Conservation (phyloP, 2,329 filamentous ascomycete species). For the Epichloe coenophiala region DNA sequence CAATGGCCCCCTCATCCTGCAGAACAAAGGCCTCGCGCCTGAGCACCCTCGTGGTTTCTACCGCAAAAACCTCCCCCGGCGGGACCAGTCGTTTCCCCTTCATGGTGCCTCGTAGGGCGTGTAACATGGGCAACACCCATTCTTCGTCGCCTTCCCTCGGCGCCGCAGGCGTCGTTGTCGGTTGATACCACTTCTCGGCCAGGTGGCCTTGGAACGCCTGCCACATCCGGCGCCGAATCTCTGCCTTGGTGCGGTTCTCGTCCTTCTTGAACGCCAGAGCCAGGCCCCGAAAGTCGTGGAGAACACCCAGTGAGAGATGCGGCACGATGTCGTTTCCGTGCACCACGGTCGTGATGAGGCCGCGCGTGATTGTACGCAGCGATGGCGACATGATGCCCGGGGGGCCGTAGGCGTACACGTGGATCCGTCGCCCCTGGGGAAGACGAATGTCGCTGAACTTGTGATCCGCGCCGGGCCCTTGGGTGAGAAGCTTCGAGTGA, state of each 20-base stretch:
- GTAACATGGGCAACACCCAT: constrained; percentile 57
- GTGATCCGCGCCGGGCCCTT: constrained; percentile 15
- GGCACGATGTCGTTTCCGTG: constrained; percentile 65
- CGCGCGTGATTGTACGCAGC: constrained; percentile 55
- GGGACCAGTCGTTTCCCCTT: constrained; percentile 54
- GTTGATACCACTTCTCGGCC: constrained; percentile 44
- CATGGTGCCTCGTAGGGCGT: constrained; percentile 54
- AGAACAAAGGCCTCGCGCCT: constrained; percentile 49
- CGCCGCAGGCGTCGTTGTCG: constrained; percentile 13
- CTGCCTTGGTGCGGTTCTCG: constrained; percentile 50
- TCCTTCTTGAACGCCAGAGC: constrained; percentile 63
- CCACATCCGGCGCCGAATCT: constrained; percentile 55
- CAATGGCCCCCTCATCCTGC: constrained; percentile 35
- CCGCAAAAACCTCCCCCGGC: constrained; percentile 61
- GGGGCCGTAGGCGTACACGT: constrained; percentile 72
- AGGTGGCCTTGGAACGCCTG: constrained; percentile 49
- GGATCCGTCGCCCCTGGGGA: constrained; percentile 55
- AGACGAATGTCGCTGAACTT: constrained; percentile 32
- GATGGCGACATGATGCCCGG: constrained; percentile 59
- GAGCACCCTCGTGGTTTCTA: constrained; percentile 55
- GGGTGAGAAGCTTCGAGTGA: constrained; percentile 27
- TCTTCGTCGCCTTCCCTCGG: constrained; percentile 43
- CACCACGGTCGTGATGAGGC: constrained; percentile 61
- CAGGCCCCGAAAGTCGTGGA: constrained; percentile 63
- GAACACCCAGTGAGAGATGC: constrained; percentile 55